A percentile compares a stretch with the other conserved stretches of the same genome.
These are phyloP conservation scores for Suillus lakei DNA, from an alignment of 768 basidiomycete species.

Conservation along the genomic window DNA sequence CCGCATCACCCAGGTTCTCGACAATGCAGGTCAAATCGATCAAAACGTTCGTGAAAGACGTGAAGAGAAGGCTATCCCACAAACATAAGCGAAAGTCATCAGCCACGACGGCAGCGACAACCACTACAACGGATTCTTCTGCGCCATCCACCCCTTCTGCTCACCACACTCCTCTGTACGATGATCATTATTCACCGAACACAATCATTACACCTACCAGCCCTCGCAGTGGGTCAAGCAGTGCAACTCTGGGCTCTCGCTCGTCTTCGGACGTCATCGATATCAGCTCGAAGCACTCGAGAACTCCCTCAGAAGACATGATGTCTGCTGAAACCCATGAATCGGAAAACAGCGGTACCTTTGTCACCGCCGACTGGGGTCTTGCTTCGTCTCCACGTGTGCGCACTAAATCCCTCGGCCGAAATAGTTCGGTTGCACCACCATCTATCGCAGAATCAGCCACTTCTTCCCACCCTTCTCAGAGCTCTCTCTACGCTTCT, in stretches of 20 bases:
- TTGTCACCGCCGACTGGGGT: slow-evolving; percentile 16
- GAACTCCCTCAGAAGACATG: background rate
- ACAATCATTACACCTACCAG: slow-evolving; percentile 18
- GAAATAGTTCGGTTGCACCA: slow-evolving; percentile 10
- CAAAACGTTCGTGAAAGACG: slow-evolving; percentile 34
- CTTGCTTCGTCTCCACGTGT: background rate
- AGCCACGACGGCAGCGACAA: background rate
- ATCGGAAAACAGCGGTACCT: slow-evolving; percentile 27
- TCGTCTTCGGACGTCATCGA: slow-evolving; percentile 25
- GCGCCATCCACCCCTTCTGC: slow-evolving; percentile 17
- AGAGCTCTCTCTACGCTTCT: slow-evolving; percentile 4
- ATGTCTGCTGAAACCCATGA: slow-evolving; percentile 1
- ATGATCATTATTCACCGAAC: background rate
- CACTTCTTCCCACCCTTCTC: slow-evolving; percentile 2
- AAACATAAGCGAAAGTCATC: slow-evolving; percentile 20
- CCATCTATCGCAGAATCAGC: slow-evolving; percentile 10
- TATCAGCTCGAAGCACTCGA: slow-evolving; percentile 17
- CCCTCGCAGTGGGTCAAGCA: slow-evolving; percentile 14
- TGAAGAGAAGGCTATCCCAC: slow-evolving; percentile 36
- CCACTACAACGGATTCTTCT: slow-evolving; percentile 19
- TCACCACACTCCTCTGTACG: slow-evolving; percentile 2
- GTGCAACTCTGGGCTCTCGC: background rate
- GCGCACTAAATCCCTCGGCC: slow-evolving; percentile 17
- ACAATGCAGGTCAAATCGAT: slow-evolving; percentile 38
- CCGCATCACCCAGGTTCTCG: slow-evolving; percentile 1